phyloP scores from a whole-genome alignment of 1,284 basidiomycete genomes.

The Ceratorhiza oryzae-sativae region DNA sequence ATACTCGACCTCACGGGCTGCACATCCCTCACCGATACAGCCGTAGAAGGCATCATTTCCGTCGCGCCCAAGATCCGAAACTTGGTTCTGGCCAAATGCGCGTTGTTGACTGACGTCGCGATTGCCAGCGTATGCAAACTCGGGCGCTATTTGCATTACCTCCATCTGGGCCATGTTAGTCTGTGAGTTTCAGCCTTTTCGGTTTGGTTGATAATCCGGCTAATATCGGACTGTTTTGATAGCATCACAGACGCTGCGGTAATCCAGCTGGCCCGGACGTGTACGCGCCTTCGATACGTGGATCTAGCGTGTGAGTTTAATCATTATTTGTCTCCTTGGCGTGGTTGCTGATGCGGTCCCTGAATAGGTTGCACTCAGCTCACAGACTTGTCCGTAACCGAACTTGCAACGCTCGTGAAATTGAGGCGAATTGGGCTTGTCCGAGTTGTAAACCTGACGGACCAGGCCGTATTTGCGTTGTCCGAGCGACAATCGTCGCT shows the following conservation, averaged over 20 bases:
- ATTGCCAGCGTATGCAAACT: slow-evolving; percentile 87
- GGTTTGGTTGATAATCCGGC: background rate
- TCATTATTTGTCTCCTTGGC: slow-evolving; percentile 19
- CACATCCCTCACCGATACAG: slow-evolving; percentile 81
- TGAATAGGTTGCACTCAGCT: slow-evolving; percentile 79
- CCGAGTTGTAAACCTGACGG: slow-evolving; percentile 88
- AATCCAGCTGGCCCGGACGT: slow-evolving; percentile 81
- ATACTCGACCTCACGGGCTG: slow-evolving; percentile 92
- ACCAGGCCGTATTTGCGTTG: slow-evolving; percentile 89
- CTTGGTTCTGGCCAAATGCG: slow-evolving; percentile 92
- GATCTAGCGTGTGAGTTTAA: slow-evolving; percentile 88
- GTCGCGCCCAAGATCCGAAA: slow-evolving; percentile 92
- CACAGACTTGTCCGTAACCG: slow-evolving; percentile 93
- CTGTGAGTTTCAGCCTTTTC: slow-evolving; percentile 51
- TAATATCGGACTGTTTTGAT: slow-evolving; percentile 36
- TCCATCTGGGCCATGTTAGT: slow-evolving; percentile 92
- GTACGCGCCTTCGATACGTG: slow-evolving; percentile 93
- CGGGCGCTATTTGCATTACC: slow-evolving; percentile 91
- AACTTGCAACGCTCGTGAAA: slow-evolving; percentile 88
- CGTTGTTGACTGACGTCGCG: slow-evolving; percentile 81
- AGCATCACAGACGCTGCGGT: slow-evolving; percentile 93
- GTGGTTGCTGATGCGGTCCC: slow-evolving; percentile 29
- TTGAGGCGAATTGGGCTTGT: slow-evolving; percentile 95
- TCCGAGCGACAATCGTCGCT: slow-evolving; percentile 82
- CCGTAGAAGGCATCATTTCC: slow-evolving; percentile 87